These are phyloP conservation scores for Neurospora sp. DNA, from an alignment of 495 filamentous ascomycete species.

Conservation along the genomic window DNA sequence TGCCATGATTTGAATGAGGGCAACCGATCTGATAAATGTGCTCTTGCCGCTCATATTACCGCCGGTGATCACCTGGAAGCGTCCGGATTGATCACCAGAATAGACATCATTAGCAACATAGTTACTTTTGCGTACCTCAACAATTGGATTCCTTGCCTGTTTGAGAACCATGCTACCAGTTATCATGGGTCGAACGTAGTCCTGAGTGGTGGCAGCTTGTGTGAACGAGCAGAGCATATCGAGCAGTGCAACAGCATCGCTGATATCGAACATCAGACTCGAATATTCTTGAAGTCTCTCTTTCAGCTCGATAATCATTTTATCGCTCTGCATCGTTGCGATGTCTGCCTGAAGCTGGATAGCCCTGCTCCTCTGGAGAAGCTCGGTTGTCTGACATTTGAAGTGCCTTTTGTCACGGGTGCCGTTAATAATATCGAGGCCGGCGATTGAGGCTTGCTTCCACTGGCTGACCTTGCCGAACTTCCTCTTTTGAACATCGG, in stretches of 20 bases:
- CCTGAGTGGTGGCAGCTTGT: constrained; percentile 62
- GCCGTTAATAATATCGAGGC: constrained; percentile 52
- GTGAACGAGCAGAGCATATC: constrained; percentile 87
- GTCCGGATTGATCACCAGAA: constrained; percentile 63
- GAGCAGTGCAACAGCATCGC: constrained; percentile 78
- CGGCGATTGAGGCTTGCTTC: constrained; percentile 4
- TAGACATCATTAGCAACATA: constrained; percentile 80
- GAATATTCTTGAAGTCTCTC: constrained; percentile 56
- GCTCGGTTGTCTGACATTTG: constrained; percentile 76
- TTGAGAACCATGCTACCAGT: constrained; percentile 69
- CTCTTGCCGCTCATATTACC: constrained; percentile 99
- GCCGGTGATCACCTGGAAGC: constrained; percentile 90
- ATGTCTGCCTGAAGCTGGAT: constrained; percentile 62
- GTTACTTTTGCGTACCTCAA: constrained; percentile 42
- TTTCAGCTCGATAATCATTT: constrained; percentile 59
- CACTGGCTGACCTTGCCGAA: background rate
- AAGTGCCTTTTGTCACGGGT: constrained; percentile 60
- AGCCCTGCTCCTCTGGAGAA: constrained; percentile 57
- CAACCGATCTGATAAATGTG: constrained; percentile 83
- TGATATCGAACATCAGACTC: constrained; percentile 61
- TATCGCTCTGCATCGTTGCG: constrained; percentile 67
- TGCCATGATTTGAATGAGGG: constrained; percentile 81
- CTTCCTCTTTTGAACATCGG: background rate
- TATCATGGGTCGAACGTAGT: constrained; percentile 75
- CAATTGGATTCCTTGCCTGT: constrained; percentile 72